phyloP scores from a whole-genome alignment of 257 asterid genomes.

The Solanum dulcamara region DNA sequence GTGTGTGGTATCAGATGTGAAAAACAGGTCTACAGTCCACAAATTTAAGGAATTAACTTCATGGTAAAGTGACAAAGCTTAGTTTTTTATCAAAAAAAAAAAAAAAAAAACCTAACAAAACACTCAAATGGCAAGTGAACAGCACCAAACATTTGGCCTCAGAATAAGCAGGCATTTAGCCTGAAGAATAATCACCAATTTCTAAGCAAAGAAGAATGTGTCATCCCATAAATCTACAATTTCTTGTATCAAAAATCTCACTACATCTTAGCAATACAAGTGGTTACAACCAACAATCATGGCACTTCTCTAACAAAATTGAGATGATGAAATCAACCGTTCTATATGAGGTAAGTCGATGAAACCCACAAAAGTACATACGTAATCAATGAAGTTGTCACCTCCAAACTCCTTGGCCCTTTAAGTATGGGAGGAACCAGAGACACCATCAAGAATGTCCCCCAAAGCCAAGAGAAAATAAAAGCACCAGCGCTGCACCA shows the following conservation, averaged over 20 bases:
- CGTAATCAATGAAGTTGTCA: conserved; percentile 82
- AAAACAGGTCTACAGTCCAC: neutral
- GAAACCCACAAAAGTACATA: conserved; percentile 82
- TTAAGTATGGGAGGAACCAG: conserved; percentile 85
- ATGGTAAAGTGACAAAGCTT: neutral
- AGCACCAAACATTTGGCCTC: neutral
- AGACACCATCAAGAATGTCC: conserved; percentile 92
- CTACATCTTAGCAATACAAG: neutral
- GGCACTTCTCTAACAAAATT: conserved; percentile 23
- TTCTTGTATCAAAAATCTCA: neutral
- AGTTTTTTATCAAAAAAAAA: too few species aligned
- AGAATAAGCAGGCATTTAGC: neutral
- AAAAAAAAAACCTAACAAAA: too few species aligned
- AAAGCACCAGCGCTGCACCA: conserved; percentile 77
- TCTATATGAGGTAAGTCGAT: conserved; percentile 34
- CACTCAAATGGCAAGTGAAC: neutral
- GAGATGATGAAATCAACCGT: conserved; percentile 5
- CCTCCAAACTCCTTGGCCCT: conserved; percentile 92
- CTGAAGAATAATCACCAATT: neutral
- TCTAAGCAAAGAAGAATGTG: neutral
- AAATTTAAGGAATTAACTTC: neutral
- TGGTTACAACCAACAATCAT: neutral
- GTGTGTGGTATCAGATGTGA: neutral
- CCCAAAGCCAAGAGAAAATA: conserved; percentile 78
- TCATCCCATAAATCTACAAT: neutral